phyloP scores from a whole-genome alignment of 2,329 filamentous ascomycete species.

The Cladosporium colombiae region DNA sequence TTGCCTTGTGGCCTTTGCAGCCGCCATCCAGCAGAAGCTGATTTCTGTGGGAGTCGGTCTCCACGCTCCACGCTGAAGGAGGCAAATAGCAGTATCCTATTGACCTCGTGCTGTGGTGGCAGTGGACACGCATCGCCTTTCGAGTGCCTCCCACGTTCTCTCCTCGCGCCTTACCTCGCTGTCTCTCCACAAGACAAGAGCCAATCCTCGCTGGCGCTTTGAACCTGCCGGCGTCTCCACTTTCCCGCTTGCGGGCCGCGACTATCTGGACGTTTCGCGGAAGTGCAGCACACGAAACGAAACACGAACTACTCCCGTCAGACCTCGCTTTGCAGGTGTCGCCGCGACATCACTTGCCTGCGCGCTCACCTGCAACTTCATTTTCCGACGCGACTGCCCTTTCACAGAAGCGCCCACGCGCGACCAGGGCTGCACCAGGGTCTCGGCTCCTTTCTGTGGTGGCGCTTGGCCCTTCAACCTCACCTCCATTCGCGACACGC shows the following conservation, averaged over 20 bases:
- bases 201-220: conserved; percentile 4
- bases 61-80: not conserved
- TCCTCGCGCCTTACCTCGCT: conserved; percentile 13
- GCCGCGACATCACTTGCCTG: conserved; percentile 1
- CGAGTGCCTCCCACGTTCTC: conserved; percentile 3
- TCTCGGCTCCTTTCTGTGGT: conserved; percentile 19
- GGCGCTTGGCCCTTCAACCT: conserved; percentile 14
- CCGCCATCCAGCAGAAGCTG: not conserved
- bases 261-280: conserved; percentile 12
- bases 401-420: not conserved
- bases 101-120: not conserved
- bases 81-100: not conserved
- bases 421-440: conserved; percentile 11
- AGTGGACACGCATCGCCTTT: conserved; percentile 13
- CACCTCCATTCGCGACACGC: conserved; percentile 16
- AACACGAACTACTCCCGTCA: conserved; percentile 3
- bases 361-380: conserved; percentile 9
- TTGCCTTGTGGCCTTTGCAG: conserved; percentile 7
- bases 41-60: not conserved
- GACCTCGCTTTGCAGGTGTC: conserved; percentile 18
- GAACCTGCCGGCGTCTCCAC: not conserved
- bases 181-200: conserved; percentile 11
- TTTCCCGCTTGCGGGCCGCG: not conserved
- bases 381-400: not conserved
- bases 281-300: conserved; percentile 12